These are phyloP conservation scores for Nakaseomyces nivariensis DNA, from an alignment of 1,139 yeast genomes.

Conservation along the genomic window DNA sequence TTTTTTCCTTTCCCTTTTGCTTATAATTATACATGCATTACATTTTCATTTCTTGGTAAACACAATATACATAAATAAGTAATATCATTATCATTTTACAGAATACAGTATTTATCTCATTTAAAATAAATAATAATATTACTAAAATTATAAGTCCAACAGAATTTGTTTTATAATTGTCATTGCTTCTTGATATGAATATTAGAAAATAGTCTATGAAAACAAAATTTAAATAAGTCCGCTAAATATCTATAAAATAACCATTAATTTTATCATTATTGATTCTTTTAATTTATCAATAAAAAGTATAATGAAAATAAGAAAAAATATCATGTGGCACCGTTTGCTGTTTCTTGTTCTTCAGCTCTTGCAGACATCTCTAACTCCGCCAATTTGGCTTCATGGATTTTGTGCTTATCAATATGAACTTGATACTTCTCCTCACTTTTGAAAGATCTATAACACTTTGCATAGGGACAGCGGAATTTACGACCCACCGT, in stretches of 20 bases:
- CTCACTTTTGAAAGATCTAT: conserved; percentile 28
- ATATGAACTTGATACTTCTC: conserved; percentile 27
- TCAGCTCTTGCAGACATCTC: not conserved
- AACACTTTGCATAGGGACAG: conserved; percentile 25
- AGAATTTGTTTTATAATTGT: too few species aligned
- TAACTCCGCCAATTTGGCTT: conserved; percentile 20
- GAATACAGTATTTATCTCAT: not conserved
- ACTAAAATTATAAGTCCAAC: too few species aligned
- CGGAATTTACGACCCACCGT: conserved; percentile 26
- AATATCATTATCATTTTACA: not conserved
- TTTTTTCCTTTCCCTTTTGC: conserved; percentile 8
- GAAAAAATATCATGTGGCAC: too few species aligned
- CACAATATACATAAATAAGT: too few species aligned
- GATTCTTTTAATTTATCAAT: too few species aligned
- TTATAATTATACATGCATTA: not conserved
- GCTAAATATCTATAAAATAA: too few species aligned
- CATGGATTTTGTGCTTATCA: conserved; percentile 28
- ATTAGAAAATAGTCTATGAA: not conserved
- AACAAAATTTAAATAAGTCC: too few species aligned
- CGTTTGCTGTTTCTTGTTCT: not conserved
- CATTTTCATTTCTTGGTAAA: not conserved
- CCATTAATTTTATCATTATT: too few species aligned
- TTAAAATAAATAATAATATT: too few species aligned
- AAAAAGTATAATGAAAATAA: too few species aligned
- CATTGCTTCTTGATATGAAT: not conserved